Percentiles rank a stretch among this genome's conserved stretches.
phyloP scores from a whole-genome alignment of 805 yeast genomes.

The Kregervanrija fluxuum region DNA sequence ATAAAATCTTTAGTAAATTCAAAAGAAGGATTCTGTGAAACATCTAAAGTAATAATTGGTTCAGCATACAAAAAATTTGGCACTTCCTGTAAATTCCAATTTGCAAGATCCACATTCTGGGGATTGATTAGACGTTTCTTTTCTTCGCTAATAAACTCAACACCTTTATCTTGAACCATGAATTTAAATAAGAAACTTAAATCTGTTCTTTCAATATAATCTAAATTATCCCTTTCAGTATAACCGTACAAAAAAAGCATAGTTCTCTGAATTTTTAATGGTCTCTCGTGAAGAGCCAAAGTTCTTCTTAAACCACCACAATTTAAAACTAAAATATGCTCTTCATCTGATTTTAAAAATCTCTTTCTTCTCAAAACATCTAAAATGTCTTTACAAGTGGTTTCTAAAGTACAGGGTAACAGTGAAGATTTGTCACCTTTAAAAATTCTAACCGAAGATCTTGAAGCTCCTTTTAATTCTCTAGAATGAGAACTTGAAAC shows the following conservation, averaged over 20 bases:
- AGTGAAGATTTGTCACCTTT: conserved; percentile 78
- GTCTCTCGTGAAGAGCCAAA: conserved; percentile 64
- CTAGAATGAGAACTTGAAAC: conserved; percentile 9
- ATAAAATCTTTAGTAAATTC: conserved; percentile 79
- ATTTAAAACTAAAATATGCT: conserved; percentile 66
- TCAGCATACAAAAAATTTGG: conserved; percentile 79
- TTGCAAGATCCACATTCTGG: conserved; percentile 64
- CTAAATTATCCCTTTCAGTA: conserved; percentile 65
- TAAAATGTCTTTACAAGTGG: conserved; percentile 69
- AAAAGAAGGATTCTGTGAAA: conserved; percentile 81
- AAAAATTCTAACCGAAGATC: conserved; percentile 56
- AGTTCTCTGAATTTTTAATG: conserved; percentile 70
- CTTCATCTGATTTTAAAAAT: conserved; percentile 60
- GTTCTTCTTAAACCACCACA: conserved; percentile 74
- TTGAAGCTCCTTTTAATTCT: conserved; percentile 25
- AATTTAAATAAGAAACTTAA: conserved; percentile 76
- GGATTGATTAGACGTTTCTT: conserved; percentile 45
- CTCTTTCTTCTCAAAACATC: conserved; percentile 70
- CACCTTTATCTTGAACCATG: conserved; percentile 63
- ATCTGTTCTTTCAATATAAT: conserved; percentile 78
- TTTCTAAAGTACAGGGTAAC: conserved; percentile 68
- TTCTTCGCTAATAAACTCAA: conserved; percentile 30
- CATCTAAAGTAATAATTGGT: conserved; percentile 75
- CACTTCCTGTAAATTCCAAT: conserved; percentile 71
- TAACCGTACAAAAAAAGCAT: conserved; percentile 72